phyloP scores from a whole-genome alignment of 2,329 filamentous ascomycete species.

The Pestalotiopsis fici region DNA sequence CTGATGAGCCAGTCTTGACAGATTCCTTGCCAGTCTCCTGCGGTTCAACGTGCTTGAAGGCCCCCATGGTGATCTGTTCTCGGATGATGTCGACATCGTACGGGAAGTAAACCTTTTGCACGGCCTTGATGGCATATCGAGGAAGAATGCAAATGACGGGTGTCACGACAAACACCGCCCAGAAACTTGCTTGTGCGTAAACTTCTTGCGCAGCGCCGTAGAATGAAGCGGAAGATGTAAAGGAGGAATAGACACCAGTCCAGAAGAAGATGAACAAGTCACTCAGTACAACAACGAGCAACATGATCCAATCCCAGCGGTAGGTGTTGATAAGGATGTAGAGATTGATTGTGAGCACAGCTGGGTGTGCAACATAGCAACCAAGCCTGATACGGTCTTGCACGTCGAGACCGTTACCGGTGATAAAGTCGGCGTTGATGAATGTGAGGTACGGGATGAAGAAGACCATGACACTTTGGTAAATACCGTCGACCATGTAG shows the following conservation, averaged over 20 bases:
- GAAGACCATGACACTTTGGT: conserved; percentile 92
- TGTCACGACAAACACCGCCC: conserved; percentile 79
- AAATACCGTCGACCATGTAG: conserved; percentile 93
- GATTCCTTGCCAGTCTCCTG: conserved; percentile 33
- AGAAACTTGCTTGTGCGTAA: conserved; percentile 82
- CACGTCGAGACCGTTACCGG: conserved; percentile 72
- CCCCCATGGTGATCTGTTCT: conserved; percentile 83
- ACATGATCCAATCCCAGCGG: conserved; percentile 96
- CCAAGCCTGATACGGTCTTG: conserved; percentile 83
- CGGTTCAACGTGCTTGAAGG: conserved; percentile 69
- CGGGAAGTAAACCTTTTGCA: conserved; percentile 94
- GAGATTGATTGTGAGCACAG: conserved; percentile 85
- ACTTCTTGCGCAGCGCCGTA: conserved; percentile 79
- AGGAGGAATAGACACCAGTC: conserved; percentile 80
- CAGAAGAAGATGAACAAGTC: conserved; percentile 90
- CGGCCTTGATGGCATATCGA: conserved; percentile 79
- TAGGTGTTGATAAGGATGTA: conserved; percentile 97
- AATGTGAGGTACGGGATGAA: conserved; percentile 90
- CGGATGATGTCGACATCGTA: conserved; percentile 94
- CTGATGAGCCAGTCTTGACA: conserved; percentile 32
- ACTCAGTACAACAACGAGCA: conserved; percentile 80
- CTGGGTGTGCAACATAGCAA: conserved; percentile 80
- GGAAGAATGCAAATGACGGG: conserved; percentile 83
- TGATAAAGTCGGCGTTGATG: conserved; percentile 66
- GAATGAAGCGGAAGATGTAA: conserved; percentile 55